A percentile compares a stretch with the other conserved stretches of the same genome.
Evolutionary conservation across 495 filamentous ascomycete species (phyloP).

Genomic region (Cryomyces antarcticus): DNA sequence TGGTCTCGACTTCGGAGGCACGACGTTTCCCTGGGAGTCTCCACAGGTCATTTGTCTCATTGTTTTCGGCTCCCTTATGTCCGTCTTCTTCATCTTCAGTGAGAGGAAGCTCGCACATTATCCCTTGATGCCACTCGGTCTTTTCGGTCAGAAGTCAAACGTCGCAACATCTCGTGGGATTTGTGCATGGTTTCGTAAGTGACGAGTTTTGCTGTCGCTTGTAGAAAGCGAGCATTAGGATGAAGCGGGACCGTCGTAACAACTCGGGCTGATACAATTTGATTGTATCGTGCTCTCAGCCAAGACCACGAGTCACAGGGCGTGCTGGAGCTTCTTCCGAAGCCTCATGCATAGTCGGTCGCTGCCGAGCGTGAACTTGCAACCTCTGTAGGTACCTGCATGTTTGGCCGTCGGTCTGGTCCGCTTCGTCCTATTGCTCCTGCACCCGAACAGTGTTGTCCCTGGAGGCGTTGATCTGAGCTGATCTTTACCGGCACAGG

Average conservation of each 20-base stretch:
- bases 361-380: too few species aligned
- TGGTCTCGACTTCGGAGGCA: constrained; percentile 20
- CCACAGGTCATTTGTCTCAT: constrained; percentile 20
- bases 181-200: constrained; percentile 29
- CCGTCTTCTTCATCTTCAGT: constrained; percentile 15
- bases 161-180: constrained; percentile 18
- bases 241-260: too few species aligned
- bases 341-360: too few species aligned
- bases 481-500: not conserved
- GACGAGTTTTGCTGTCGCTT: not conserved
- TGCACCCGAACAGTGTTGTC: not conserved
- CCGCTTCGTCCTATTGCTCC: too few species aligned
- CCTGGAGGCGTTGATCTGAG: not conserved
- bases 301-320: too few species aligned
- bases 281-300: not conserved
- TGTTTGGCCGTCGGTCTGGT: too few species aligned
- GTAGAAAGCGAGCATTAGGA: too few species aligned
- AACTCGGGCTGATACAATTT: not conserved
- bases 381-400: too few species aligned
- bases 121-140: constrained; percentile 17
- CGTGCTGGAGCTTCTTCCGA: too few species aligned
- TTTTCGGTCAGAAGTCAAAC: constrained; percentile 16
- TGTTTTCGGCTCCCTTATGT: constrained; percentile 15
- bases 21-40: constrained; percentile 16
- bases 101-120: constrained; percentile 16